Evolutionary conservation across 495 filamentous ascomycete genomes (phyloP), one percentile per base, ranked within the genome.

Genomic region (Pseudotulostoma volvatum): DNA sequence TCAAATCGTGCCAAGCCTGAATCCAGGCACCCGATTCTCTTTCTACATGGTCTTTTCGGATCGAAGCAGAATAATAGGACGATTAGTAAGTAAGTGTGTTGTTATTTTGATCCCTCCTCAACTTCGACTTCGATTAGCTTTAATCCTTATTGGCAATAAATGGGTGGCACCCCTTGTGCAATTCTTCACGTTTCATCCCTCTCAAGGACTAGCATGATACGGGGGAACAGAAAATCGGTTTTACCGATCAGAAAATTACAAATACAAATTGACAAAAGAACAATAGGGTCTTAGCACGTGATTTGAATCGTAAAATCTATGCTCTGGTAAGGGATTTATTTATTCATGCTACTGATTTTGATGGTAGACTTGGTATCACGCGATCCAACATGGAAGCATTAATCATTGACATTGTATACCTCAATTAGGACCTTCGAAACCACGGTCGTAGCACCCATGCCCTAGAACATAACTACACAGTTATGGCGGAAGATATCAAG

Each of bases 61-160:
- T 93, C 84, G 31, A 95, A 93, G 60, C 82, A 83, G 66, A 97
- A 97, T 50, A 90, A 96, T 52, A 63, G 88, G 58, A 86, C 73
- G 57, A 90, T 97, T 44, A 92, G 88, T 76, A 93, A 86, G 90
- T 95, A 73, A 67, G 84, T 47, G 30, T 25, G 31, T 14, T n/a
- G n/a, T n/a, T n/a, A n/a, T n/a, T n/a, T n/a, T n/a, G n/a, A n/a
- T n/a, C n/a, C n/a, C n/a, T n/a, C n/a, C n/a, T n/a, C n/a, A n/a
- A n/a, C n/a, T n/a, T n/a, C n/a, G n/a, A n/a, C n/a, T n/a, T n/a
- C n/a, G n/a, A n/a, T n/a, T n/a, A n/a, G n/a, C n/a, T n/a, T n/a
- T n/a, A n/a, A n/a, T n/a, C n/a, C n/a, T n/a, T n/a, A n/a, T n/a
- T n/a, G n/a, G n/a, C n/a, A n/a, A n/a, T n/a, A n/a, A n/a, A n/a